Evolutionary conservation across 2,329 filamentous ascomycete genomes (phyloP), one percentile per base, ranked within the genome.

Genomic region (Fusarium agapanthi): DNA sequence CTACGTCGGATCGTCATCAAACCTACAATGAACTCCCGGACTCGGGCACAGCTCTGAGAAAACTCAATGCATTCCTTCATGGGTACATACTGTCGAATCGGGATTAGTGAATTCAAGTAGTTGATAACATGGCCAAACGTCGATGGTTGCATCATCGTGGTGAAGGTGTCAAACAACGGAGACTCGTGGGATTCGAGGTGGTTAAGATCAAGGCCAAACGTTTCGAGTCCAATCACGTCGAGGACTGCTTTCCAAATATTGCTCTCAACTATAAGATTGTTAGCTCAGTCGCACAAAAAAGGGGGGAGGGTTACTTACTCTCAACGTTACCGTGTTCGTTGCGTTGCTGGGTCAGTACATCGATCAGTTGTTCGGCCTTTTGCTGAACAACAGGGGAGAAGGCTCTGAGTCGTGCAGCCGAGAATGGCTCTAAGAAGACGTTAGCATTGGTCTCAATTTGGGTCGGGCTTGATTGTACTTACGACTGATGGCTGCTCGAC

Each of bases 61-160:
- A 84, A 84, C 4, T 79, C 76, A 40, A 73, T 74, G 56, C 83
- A 83, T 34, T 80, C 80, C 45, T 79, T 75, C 11, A 84, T 50
- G 0, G 82, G 83, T 6, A 79, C 37, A 14, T 83, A 75, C 71
- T 79, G 80, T n/a, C 81, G 75, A 24, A 83, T 76, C 1, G 82
- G 82, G 18, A 83, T 37, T 35, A 82, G 71, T 7, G 77, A 77
- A 72, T 82, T 81, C 47, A 83, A 63, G 37, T 78, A 79, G 45
- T 81, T 79, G 69, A 78, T 57, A 13, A 79, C 37, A 57, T 79
- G 77, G 16, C 73, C 72, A 48, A 65, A 58, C 14, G 63, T 44
- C 10, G 76, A 75, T 16, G 71, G 78, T 37, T 77, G 72, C 78
- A 79, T 79, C 47, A 71, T 75, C 18, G 58, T 61, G 37, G 65